Conservation (phyloP, 2,329 filamentous ascomycete genomes). For the Onygena corvina region DNA sequence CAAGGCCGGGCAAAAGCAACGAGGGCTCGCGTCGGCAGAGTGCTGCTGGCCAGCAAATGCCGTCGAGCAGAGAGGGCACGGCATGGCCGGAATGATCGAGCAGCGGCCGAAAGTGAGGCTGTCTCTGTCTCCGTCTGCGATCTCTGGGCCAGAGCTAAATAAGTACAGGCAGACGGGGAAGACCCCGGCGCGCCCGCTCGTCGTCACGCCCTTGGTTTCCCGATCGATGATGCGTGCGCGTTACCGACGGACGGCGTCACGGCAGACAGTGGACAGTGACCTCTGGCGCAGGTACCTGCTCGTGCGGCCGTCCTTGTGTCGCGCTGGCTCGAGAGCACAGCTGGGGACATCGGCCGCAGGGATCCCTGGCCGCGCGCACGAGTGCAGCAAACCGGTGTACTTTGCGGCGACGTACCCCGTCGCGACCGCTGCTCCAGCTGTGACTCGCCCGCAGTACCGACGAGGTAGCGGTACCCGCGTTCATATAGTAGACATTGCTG, state of each 20-base stretch:
- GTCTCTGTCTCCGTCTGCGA: background rate
- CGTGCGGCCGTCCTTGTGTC: background rate
- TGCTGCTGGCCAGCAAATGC: background rate
- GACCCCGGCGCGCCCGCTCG: no score
- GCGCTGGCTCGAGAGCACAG: background rate
- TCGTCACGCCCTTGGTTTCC: no score
- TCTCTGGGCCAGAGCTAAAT: background rate
- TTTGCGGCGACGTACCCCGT: constrained; percentile 3
- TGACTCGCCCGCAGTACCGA: no score
- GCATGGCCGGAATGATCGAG: background rate
- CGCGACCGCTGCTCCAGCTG: no score
- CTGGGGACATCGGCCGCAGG: background rate
- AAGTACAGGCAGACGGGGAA: background rate
- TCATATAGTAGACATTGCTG: no score
- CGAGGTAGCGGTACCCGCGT: no score
- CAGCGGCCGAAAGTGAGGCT: background rate
- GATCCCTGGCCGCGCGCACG: constrained; percentile 1
- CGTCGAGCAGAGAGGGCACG: background rate
- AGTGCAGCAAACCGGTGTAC: constrained; percentile 6
- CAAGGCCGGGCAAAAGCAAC: constrained; percentile 3
- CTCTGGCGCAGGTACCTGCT: background rate
- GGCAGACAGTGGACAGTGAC: background rate
- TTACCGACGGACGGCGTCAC: background rate
- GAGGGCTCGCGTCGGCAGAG: background rate
- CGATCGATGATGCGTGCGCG: no score